These are phyloP conservation scores for Calonectria honghensis DNA, from an alignment of 2,329 filamentous ascomycete species.

Conservation along the genomic window DNA sequence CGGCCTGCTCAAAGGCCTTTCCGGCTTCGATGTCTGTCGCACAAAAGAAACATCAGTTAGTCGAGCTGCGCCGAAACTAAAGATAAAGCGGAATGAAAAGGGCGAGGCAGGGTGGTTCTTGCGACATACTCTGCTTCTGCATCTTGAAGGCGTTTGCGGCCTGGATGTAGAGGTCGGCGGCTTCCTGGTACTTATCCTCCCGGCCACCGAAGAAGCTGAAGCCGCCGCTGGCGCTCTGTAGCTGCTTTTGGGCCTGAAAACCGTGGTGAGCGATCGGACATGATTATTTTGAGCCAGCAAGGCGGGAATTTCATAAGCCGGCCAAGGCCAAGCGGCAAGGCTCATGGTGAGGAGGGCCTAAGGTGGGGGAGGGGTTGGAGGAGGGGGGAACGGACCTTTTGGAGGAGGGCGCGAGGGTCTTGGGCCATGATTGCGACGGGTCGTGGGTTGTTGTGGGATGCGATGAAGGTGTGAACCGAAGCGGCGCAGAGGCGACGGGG, in stretches of 20 bases:
- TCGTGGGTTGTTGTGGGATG: conserved; percentile 37
- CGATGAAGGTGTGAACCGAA: conserved; percentile 30
- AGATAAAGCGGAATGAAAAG: conserved; percentile 8
- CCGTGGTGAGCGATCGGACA: conserved; percentile 11
- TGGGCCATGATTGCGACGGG: conserved; percentile 75
- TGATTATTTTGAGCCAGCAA: conserved; percentile 32
- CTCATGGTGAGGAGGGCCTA: conserved; percentile 19
- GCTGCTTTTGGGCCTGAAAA: conserved; percentile 88
- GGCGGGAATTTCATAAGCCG: conserved; percentile 20
- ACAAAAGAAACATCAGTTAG: not conserved
- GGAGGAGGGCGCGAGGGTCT: conserved; percentile 85
- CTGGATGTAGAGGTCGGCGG: conserved; percentile 89
- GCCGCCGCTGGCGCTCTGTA: conserved; percentile 83
- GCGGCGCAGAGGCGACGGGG: conserved; percentile 46
- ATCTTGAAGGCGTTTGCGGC: conserved; percentile 94
- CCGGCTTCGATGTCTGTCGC: conserved; percentile 86
- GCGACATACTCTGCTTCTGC: conserved; percentile 83
- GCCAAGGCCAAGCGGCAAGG: conserved; percentile 2
- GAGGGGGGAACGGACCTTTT: conserved; percentile 75
- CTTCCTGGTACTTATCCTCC: conserved; percentile 92
- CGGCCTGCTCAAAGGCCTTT: conserved; percentile 89
- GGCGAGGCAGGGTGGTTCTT: not conserved
- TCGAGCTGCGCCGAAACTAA: too few species aligned
- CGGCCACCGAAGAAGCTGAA: conserved; percentile 93
- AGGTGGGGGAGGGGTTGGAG: conserved; percentile 50